These are phyloP conservation scores for Syncephalastrum racemosum DNA, from an alignment of 371 early-diverging fungal genomes.

Conservation along the genomic window DNA sequence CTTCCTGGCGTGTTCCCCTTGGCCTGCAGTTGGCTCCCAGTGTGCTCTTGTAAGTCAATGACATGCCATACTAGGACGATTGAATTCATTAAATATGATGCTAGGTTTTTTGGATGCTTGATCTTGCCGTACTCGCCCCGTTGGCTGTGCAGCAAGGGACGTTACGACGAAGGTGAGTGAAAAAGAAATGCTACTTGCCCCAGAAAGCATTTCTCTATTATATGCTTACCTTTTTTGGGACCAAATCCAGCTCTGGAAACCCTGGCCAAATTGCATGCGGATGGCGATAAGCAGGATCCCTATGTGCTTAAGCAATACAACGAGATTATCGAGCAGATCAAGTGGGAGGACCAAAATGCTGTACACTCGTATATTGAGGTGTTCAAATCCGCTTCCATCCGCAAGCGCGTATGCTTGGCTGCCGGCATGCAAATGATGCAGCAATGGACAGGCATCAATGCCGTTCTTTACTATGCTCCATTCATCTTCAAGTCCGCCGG, in stretches of 20 bases:
- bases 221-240: not conserved
- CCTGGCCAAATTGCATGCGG: conserved; percentile 66
- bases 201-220: not conserved
- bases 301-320: conserved; percentile 65
- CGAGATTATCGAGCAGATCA: conserved; percentile 63
- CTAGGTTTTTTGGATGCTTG: conserved; percentile 46
- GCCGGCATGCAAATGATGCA: conserved; percentile 61
- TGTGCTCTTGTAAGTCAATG: conserved; percentile 29
- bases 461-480: conserved; percentile 30
- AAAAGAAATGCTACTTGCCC: not conserved
- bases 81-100: conserved; percentile 7
- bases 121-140: conserved; percentile 49
- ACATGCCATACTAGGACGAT: conserved; percentile 25
- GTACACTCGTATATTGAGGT: conserved; percentile 66
- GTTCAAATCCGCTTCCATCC: conserved; percentile 37
- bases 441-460: conserved; percentile 36
- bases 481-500: conserved; percentile 25
- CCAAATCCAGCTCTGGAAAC: conserved; percentile 45
- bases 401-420: conserved; percentile 58
- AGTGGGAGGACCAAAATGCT: conserved; percentile 59
- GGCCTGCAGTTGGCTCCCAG: conserved; percentile 31
- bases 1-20: conserved; percentile 42
- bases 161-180: conserved; percentile 17
- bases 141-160: conserved; percentile 49
- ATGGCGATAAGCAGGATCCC: conserved; percentile 43